Conservation (phyloP, 2,329 filamentous ascomycete genomes). For the Clonostachys solani region DNA sequence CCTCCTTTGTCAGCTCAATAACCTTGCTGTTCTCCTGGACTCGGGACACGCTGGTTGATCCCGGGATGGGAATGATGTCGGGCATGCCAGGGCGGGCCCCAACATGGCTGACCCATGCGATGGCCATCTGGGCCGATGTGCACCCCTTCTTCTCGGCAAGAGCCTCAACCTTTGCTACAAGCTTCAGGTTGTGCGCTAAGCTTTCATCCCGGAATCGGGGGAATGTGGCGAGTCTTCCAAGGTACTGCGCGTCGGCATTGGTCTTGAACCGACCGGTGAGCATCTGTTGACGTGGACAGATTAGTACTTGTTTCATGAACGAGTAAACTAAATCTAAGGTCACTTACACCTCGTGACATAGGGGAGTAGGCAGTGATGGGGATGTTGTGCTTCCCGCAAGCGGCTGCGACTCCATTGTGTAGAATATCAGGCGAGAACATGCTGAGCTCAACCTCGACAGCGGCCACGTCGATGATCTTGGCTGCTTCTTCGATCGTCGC, state of each 20-base stretch:
- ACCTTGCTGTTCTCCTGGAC: conserved; percentile 56
- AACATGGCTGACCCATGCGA: conserved; percentile 56
- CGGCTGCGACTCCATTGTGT: conserved; percentile 44
- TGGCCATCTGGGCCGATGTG: conserved; percentile 60
- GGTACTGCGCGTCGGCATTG: conserved; percentile 48
- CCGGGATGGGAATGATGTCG: conserved; percentile 62
- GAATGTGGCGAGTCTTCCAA: conserved; percentile 36
- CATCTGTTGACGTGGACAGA: neutral
- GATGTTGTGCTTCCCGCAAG: conserved; percentile 60
- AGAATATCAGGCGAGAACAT: conserved; percentile 43
- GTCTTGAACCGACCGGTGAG: conserved; percentile 51
- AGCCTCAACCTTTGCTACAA: conserved; percentile 51
- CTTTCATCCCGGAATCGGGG: conserved; percentile 60
- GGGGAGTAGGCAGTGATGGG: conserved; percentile 71
- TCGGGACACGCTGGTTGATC: conserved; percentile 50
- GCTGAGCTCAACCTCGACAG: conserved; percentile 53
- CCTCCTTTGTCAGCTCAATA: conserved; percentile 42
- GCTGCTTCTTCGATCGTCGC: conserved; percentile 43
- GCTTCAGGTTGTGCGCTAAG: conserved; percentile 58
- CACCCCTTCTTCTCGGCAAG: conserved; percentile 56
- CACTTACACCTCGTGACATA: conserved; percentile 47
- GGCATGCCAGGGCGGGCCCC: conserved; percentile 48
- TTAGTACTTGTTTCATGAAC: too few species aligned
- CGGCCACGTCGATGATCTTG: conserved; percentile 35
- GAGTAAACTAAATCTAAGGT: too few species aligned